phyloP scores from a whole-genome alignment of 768 basidiomycete species.

The Phylloporus sp. region DNA sequence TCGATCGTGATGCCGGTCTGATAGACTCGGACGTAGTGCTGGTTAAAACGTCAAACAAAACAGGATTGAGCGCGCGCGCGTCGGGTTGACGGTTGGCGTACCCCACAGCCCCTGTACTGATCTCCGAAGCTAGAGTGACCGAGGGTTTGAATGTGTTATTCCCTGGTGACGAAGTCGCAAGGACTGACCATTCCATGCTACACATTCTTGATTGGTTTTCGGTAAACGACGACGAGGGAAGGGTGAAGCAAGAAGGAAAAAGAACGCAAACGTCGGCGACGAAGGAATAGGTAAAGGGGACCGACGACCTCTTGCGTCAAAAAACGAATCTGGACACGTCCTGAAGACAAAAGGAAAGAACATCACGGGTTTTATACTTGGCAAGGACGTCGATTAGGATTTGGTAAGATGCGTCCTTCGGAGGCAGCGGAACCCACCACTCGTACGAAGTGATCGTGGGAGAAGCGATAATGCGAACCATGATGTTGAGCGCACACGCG shows the following conservation, averaged over 20 bases:
- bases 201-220: constrained; percentile 40
- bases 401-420: constrained; percentile 30
- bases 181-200: constrained; percentile 50
- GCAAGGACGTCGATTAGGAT: constrained; percentile 19
- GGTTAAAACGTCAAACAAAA: not conserved
- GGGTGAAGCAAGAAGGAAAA: too few species aligned
- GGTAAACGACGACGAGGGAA: not conserved
- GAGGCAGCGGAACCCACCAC: constrained; percentile 26
- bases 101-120: constrained; percentile 41
- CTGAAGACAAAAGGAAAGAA: not conserved
- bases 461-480: constrained; percentile 14
- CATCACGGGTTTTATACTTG: constrained; percentile 26
- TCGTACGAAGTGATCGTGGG: constrained; percentile 33
- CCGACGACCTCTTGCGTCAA: not conserved
- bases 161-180: not conserved
- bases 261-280: not conserved
- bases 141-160: constrained; percentile 7
- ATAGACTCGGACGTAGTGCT: constrained; percentile 64
- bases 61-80: constrained; percentile 2
- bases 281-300: not conserved
- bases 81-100: constrained; percentile 17
- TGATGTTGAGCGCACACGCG: constrained; percentile 7
- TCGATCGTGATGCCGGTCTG: constrained; percentile 57
- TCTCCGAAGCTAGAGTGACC: constrained; percentile 33
- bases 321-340: not conserved